Evolutionary conservation across 2,329 filamentous ascomycete genomes (phyloP).

Genomic region (Leptosphaerulina australis): DNA sequence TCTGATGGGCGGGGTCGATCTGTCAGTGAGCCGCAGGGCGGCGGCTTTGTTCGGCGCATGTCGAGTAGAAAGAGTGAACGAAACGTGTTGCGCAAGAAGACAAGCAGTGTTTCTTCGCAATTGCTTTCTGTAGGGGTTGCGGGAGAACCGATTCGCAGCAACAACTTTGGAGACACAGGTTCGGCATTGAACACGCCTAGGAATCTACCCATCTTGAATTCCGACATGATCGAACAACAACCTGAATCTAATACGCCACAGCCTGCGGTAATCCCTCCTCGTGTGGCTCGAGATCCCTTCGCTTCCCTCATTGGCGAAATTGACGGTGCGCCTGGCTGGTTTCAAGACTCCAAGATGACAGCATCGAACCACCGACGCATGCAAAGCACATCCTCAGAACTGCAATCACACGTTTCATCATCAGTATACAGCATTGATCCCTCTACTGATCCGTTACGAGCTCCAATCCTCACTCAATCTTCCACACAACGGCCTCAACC

Average conservation of each 20-base stretch:
- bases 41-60: conserved; percentile 37
- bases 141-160: conserved; percentile 34
- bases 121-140: conserved; percentile 39
- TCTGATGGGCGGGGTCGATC: conserved; percentile 34
- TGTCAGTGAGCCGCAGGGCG: conserved; percentile 39
- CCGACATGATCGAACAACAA: conserved; percentile 8
- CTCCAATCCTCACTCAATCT: conserved; percentile 16
- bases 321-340: conserved; percentile 35
- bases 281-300: conserved; percentile 36
- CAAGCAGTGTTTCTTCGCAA: conserved; percentile 34
- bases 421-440: conserved; percentile 39
- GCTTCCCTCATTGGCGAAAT: conserved; percentile 38
- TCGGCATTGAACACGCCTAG: conserved; percentile 30
- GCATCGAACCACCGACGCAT: conserved; percentile 35
- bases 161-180: conserved; percentile 27
- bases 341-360: conserved; percentile 22
- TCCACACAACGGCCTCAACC: not conserved
- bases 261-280: conserved; percentile 31
- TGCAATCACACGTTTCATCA: conserved; percentile 38
- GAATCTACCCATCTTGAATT: conserved; percentile 37
- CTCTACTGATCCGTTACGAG: conserved; percentile 35
- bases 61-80: conserved; percentile 43
- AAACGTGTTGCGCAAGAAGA: conserved; percentile 39
- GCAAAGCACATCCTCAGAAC: conserved; percentile 38
- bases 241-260: conserved; percentile 35